Evolutionary conservation across 2,329 filamentous ascomycete genomes (phyloP), one percentile per base, ranked within the genome.

Genomic region (Karstenula rhodostoma): DNA sequence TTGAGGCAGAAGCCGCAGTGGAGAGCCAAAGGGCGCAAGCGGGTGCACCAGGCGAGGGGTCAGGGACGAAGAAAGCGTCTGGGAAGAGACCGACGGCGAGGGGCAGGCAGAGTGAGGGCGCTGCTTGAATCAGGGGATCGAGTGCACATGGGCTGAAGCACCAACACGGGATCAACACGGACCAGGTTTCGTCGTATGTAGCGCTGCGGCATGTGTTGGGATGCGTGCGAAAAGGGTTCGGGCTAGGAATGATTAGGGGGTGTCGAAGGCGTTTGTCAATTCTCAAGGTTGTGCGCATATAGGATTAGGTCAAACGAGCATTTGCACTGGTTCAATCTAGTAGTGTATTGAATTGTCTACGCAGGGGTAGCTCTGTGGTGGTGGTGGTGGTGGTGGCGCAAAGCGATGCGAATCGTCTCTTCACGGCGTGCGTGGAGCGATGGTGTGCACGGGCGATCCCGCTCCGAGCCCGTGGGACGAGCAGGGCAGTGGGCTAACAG

Each of bases 1-100:
- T 77, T 40, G 74, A 77, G 58, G 71, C 74, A 22, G 76, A 78
- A 49, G 74, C 73, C 43, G 73, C 71, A 15, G 58, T 78, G 53
- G 74, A 77, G 60, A 72, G 65, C 47, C 69, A 71, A 46, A 65
- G 51, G 27, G 55, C 44, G 19, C 55, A 57, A 7, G 27, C 56
- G 33, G 35, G 48, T 12, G 25, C 22, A 5, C 33, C 56, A 40
- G 61, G 61, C 46, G 54, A 57, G 35, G 33, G 58, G 17, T 22
- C 50, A 3, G 50, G 56, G 33, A 42, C 55, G 47, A 63, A 54
- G 48, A 62, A 56, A 37, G 37, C 23, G 25, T 47, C 33, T 46
- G 33, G 46, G 19, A 61, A 57, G 35, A 66, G 62, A 47, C 60
- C 62, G 33, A 60, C 57, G 1, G 13, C 61, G 60, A 67, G 63